A percentile compares a stretch with the other conserved stretches of the same genome.
These are phyloP conservation scores for Aureoboletus auriporus DNA, from an alignment of 768 basidiomycete species.

Conservation along the genomic window DNA sequence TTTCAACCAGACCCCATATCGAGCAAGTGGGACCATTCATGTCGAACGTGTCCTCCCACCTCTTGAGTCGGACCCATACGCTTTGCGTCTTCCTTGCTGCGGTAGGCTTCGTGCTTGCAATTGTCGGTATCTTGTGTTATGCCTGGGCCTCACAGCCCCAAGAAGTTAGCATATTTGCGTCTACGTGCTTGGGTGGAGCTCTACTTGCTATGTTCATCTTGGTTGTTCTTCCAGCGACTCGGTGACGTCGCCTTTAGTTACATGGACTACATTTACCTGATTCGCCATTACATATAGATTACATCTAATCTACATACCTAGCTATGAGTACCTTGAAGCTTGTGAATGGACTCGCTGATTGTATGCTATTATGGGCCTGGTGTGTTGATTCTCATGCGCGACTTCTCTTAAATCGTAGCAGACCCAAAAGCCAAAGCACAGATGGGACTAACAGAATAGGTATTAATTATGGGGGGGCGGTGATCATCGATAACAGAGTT, in stretches of 20 bases:
- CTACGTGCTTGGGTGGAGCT: conserved; percentile 35
- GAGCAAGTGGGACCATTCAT: conserved; percentile 49
- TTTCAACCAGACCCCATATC: conserved; percentile 45
- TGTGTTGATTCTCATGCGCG: no score
- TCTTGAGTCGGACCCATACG: conserved; percentile 47
- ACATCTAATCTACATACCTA: no score
- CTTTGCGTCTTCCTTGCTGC: conserved; percentile 46
- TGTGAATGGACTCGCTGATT: conserved; percentile 41
- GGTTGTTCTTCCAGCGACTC: no score
- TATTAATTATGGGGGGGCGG: no score
- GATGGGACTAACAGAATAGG: no score
- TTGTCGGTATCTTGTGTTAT: conserved; percentile 48
- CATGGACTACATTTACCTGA: no score
- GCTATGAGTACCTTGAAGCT: not conserved
- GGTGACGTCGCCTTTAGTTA: not conserved
- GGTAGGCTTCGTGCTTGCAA: conserved; percentile 47
- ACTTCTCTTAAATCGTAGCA: no score
- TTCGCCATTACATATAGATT: no score
- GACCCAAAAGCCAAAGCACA: no score
- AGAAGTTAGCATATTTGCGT: conserved; percentile 44
- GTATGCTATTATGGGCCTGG: conserved; percentile 28
- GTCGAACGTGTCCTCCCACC: conserved; percentile 35
- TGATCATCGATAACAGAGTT: no score
- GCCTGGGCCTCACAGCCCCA: conserved; percentile 46
- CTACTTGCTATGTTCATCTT: conserved; percentile 21